A percentile compares a stretch with the other conserved stretches of the same genome.
Conservation (phyloP, 352 stramenopile species). For the Thalassiosira mediterranea region DNA sequence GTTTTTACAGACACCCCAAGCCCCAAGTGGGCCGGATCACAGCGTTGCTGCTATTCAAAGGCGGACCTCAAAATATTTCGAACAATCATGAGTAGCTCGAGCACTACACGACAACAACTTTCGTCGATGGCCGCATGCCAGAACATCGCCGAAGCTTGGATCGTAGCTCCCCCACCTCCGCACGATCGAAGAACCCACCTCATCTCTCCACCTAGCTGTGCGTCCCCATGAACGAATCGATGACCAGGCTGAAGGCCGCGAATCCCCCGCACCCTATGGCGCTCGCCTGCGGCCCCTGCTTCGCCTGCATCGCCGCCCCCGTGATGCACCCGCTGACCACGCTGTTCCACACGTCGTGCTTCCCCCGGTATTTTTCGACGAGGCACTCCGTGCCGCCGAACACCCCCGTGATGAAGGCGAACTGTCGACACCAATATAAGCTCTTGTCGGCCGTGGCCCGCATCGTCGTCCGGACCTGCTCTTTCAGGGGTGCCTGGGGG, state of each 20-base stretch:
- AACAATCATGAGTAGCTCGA: too few relatives aligned
- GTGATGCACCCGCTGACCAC: slow-evolving; percentile 94
- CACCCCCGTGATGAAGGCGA: slow-evolving; percentile 89
- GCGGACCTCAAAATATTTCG: too few relatives aligned
- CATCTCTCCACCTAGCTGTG: slow-evolving; percentile 44
- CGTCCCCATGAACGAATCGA: slow-evolving; percentile 82
- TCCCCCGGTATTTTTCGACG: slow-evolving; percentile 92
- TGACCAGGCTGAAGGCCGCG: slow-evolving; percentile 82
- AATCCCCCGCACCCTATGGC: slow-evolving; percentile 90
- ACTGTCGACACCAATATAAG: slow-evolving; percentile 85
- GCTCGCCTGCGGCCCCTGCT: slow-evolving; percentile 91
- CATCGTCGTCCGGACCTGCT: slow-evolving; percentile 74
- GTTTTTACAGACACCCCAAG: too few relatives aligned
- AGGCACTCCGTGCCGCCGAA: slow-evolving; percentile 94
- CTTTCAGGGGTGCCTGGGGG: slow-evolving; percentile 70
- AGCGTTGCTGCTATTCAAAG: too few relatives aligned
- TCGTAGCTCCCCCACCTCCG: too few relatives aligned
- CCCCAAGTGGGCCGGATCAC: too few relatives aligned
- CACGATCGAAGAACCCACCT: too few relatives aligned
- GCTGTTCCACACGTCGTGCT: slow-evolving; percentile 94
- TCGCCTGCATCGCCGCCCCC: slow-evolving; percentile 91
- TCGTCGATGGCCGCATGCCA: too few relatives aligned
- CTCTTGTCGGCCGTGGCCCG: slow-evolving; percentile 77
- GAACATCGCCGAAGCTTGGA: too few relatives aligned
- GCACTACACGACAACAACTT: too few relatives aligned